A percentile compares a stretch with the other conserved stretches of the same genome.
Evolutionary conservation across 129 eudicot species (phyloP).

Genomic region (Pulicaria dysenterica): DNA sequence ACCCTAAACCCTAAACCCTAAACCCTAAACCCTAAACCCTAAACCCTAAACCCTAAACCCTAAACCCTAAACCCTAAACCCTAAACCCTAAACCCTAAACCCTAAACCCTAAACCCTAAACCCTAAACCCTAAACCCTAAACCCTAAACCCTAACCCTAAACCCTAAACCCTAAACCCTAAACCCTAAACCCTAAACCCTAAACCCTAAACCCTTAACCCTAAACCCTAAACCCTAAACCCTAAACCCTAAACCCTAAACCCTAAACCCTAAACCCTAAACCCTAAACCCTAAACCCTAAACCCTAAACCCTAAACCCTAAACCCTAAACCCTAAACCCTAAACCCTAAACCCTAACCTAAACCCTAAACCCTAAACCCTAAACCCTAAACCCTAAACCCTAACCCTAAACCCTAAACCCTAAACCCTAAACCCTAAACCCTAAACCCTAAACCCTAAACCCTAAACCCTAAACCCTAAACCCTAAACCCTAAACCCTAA

Average conservation of each 20-base stretch:
- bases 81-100: slow-evolving; percentile 28
- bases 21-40: slow-evolving; percentile 23
- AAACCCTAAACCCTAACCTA: slow-evolving; percentile 21
- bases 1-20: slow-evolving; percentile 27
- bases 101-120: slow-evolving; percentile 29
- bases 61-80: slow-evolving; percentile 27
- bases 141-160: no score
- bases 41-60: slow-evolving; percentile 22
- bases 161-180: slow-evolving; percentile 20
- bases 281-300: slow-evolving; percentile 26
- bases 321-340: slow-evolving; percentile 6
- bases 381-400: slow-evolving; percentile 30
- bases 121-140: slow-evolving; percentile 19
- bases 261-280: slow-evolving; percentile 32
- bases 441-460: slow-evolving; percentile 22
- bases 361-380: slow-evolving; percentile 31
- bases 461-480: slow-evolving; percentile 24
- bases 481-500: slow-evolving; percentile 28
- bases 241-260: slow-evolving; percentile 20
- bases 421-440: slow-evolving; percentile 18
- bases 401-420: not conserved
- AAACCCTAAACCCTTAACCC: slow-evolving; percentile 24
- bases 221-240: slow-evolving; percentile 28
- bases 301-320: slow-evolving; percentile 26
- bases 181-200: slow-evolving; percentile 27